phyloP scores from a whole-genome alignment of 306 rosid genomes.

The Astragalus membranaceus region DNA sequence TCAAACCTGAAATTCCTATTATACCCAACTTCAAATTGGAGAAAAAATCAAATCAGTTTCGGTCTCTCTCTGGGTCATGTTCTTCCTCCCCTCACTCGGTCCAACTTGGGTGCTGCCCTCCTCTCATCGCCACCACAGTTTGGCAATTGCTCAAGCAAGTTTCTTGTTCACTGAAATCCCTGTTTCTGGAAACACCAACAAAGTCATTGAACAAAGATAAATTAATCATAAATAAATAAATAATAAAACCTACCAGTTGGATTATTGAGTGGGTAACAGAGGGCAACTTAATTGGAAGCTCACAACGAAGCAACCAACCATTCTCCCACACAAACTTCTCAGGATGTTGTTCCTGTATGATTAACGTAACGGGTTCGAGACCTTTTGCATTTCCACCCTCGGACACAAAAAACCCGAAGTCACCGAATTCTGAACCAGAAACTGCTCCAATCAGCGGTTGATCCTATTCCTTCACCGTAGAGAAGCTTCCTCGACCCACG shows the following conservation, averaged over 20 bases:
- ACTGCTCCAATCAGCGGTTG: conserved; percentile 56
- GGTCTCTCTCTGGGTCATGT: too few species aligned
- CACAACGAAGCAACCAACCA: conserved; percentile 72
- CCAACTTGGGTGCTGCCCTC: too few species aligned
- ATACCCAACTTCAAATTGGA: too few species aligned
- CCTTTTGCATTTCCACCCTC: conserved; percentile 21
- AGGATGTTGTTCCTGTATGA: conserved; percentile 39
- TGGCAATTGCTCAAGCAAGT: too few species aligned
- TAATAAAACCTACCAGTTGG: conserved; percentile 40
- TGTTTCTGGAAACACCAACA: background rate
- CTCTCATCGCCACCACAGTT: too few species aligned
- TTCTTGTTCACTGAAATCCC: too few species aligned
- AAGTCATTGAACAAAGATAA: background rate
- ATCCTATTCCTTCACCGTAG: conserved; percentile 19
- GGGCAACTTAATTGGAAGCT: conserved; percentile 69
- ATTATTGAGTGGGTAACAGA: conserved; percentile 47
- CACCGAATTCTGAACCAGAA: conserved; percentile 29
- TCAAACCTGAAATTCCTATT: too few species aligned
- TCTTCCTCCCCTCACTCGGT: too few species aligned
- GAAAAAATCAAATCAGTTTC: too few species aligned
- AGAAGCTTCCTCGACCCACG: conserved; percentile 40
- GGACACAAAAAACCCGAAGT: conserved; percentile 44
- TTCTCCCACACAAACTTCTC: conserved; percentile 76
- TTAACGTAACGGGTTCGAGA: conserved; percentile 30
- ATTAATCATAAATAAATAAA: too few species aligned